Percentiles rank a stretch among this genome's conserved stretches.
These are phyloP conservation scores for Rhytidhysteron rufulum DNA, from an alignment of 2,329 filamentous ascomycete genomes.

Conservation along the genomic window DNA sequence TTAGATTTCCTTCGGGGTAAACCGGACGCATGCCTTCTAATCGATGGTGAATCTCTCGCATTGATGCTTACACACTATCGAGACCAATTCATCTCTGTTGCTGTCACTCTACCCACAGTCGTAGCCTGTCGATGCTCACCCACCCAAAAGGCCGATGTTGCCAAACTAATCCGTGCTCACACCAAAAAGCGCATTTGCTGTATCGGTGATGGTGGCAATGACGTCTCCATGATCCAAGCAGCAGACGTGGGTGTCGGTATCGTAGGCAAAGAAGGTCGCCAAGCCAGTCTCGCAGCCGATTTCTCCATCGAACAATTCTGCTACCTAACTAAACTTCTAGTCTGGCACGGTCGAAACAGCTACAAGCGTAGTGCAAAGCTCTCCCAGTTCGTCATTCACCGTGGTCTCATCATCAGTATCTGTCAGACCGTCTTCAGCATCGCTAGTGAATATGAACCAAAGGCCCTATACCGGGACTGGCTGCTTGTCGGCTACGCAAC, in stretches of 20 bases:
- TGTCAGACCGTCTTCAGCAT: constrained; percentile 98
- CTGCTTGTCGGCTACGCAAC: constrained; percentile 95
- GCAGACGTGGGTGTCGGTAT: constrained; percentile 97
- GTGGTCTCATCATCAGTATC: constrained; percentile 89
- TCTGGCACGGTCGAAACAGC: constrained; percentile 96
- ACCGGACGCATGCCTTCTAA: constrained; percentile 79
- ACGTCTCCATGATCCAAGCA: constrained; percentile 98
- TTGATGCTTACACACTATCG: constrained; percentile 81
- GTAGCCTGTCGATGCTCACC: constrained; percentile 96
- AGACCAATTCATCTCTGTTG: constrained; percentile 79
- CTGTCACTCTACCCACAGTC: constrained; percentile 83
- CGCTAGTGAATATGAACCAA: constrained; percentile 85
- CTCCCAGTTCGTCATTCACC: constrained; percentile 96
- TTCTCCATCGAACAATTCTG: constrained; percentile 96
- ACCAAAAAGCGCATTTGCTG: constrained; percentile 96
- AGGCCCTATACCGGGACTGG: constrained; percentile 95
- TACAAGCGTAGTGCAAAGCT: constrained; percentile 96
- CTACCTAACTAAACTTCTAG: constrained; percentile 91
- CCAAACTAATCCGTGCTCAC: constrained; percentile 80
- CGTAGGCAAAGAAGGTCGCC: constrained; percentile 93
- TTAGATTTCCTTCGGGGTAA: constrained; percentile 86
- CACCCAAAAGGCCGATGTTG: constrained; percentile 93
- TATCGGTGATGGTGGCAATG: constrained; percentile 96
- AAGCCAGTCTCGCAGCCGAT: constrained; percentile 91
- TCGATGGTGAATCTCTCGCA: constrained; percentile 87